Conservation (phyloP, 2,329 filamentous ascomycete species). For the Nigrograna mackinnonii region DNA sequence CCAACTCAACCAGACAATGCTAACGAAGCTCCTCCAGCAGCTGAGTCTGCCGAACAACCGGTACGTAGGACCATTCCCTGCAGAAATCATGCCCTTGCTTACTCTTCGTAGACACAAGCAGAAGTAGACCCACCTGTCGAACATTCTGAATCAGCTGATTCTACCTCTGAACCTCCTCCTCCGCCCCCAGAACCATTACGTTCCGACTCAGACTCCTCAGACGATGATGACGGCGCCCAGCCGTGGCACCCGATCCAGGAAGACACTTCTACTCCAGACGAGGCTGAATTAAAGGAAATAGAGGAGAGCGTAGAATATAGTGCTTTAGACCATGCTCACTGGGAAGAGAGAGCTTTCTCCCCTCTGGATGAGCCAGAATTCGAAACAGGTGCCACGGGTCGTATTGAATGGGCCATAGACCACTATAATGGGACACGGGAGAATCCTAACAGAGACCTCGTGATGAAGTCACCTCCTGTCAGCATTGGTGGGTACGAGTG, state of each 20-base stretch:
- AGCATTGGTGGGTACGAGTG: slow-evolving; percentile 64
- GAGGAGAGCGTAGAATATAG: slow-evolving; percentile 54
- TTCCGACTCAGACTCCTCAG: slow-evolving; percentile 37
- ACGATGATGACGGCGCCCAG: slow-evolving; percentile 39
- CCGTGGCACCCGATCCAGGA: slow-evolving; percentile 60
- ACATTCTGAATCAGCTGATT: slow-evolving; percentile 26
- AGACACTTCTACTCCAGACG: slow-evolving; percentile 59
- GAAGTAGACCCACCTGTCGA: slow-evolving; percentile 18
- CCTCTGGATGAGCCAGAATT: slow-evolving; percentile 63
- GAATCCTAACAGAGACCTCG: slow-evolving; percentile 59
- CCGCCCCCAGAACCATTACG: slow-evolving; percentile 32
- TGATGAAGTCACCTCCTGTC: slow-evolving; percentile 62
- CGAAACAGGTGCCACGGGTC: slow-evolving; percentile 55
- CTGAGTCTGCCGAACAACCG: slow-evolving; percentile 4
- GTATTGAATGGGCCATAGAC: slow-evolving; percentile 62
- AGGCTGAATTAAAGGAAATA: slow-evolving; percentile 63
- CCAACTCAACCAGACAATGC: slow-evolving; percentile 2
- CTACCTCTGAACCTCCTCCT: slow-evolving; percentile 29
- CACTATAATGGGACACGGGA: slow-evolving; percentile 64
- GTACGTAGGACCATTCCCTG: no score
- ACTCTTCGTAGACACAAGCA: slow-evolving; percentile 15
- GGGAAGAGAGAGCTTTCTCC: slow-evolving; percentile 61
- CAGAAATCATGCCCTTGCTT: slow-evolving; percentile 14
- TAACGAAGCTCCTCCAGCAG: slow-evolving; percentile 10
- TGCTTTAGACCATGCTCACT: slow-evolving; percentile 62